These are phyloP conservation scores for Paecilomyces sp. DNA, from an alignment of 2,329 filamentous ascomycete species.

Conservation along the genomic window DNA sequence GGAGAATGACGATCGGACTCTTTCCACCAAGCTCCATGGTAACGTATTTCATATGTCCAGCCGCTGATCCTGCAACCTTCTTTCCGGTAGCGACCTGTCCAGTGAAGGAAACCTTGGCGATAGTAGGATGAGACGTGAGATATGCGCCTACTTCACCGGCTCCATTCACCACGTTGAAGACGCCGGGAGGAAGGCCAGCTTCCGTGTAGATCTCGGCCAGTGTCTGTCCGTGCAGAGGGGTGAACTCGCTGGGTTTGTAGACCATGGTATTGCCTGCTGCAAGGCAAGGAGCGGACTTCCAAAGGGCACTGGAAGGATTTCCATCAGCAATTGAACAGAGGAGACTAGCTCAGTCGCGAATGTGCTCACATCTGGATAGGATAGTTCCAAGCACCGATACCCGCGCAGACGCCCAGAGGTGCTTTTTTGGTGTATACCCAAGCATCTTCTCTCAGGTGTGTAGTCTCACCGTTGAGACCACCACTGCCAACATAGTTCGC, in stretches of 20 bases:
- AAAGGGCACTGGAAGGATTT: slow-evolving; percentile 51
- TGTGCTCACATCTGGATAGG: slow-evolving; percentile 65
- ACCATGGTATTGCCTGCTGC: slow-evolving; percentile 86
- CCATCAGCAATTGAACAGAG: slow-evolving; percentile 3
- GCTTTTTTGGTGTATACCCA: slow-evolving; percentile 80
- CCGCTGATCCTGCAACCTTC: slow-evolving; percentile 71
- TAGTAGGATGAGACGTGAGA: slow-evolving; percentile 61
- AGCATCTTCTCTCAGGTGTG: slow-evolving; percentile 64
- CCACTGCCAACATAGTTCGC: slow-evolving; percentile 71
- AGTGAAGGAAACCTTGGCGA: slow-evolving; percentile 85
- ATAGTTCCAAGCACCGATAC: slow-evolving; percentile 89
- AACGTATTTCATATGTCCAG: slow-evolving; percentile 76
- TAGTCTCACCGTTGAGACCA: slow-evolving; percentile 73
- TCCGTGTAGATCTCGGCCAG: slow-evolving; percentile 71
- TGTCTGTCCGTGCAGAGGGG: slow-evolving; percentile 70
- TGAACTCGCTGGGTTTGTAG: slow-evolving; percentile 85
- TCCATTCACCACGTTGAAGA: slow-evolving; percentile 83
- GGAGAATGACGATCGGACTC: slow-evolving; percentile 70
- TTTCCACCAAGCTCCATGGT: slow-evolving; percentile 92
- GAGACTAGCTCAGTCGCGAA: neutral
- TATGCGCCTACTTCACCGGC: slow-evolving; percentile 70
- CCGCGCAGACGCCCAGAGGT: slow-evolving; percentile 73
- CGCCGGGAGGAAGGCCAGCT: slow-evolving; percentile 71
- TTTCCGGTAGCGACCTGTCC: slow-evolving; percentile 77
- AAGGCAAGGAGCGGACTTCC: slow-evolving; percentile 81